These are phyloP conservation scores for Penicillium macrosclerotiorum DNA, from an alignment of 495 filamentous ascomycete genomes.

Conservation along the genomic window DNA sequence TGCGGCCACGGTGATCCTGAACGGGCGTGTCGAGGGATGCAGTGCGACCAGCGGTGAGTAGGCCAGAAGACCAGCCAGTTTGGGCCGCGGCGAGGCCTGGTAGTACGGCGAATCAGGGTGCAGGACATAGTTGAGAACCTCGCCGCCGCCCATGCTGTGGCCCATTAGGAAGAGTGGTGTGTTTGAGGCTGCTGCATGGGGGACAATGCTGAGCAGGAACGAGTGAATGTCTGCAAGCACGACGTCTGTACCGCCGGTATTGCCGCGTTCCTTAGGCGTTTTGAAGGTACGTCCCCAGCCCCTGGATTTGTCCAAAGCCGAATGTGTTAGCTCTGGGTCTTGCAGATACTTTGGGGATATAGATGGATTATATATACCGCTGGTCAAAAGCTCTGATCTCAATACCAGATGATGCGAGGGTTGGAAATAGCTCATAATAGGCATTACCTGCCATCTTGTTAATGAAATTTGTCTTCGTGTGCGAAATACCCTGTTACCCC, in stretches of 20 bases:
- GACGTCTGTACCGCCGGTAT: constrained; percentile 65
- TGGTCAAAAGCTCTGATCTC: constrained; percentile 76
- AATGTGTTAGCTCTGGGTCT: background rate
- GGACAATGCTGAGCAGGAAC: constrained; percentile 49
- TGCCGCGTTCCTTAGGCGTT: constrained; percentile 54
- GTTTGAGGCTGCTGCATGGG: constrained; percentile 27
- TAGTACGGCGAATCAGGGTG: constrained; percentile 21
- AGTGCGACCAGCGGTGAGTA: constrained; percentile 72
- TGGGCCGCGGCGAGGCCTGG: constrained; percentile 32
- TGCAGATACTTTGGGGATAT: background rate
- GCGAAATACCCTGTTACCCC: too few relatives aligned
- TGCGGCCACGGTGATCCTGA: constrained; percentile 49
- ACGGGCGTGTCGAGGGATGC: constrained; percentile 58
- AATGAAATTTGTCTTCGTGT: too few relatives aligned
- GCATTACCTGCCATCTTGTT: too few relatives aligned
- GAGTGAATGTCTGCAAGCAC: constrained; percentile 76
- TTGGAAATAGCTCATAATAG: constrained; percentile 66
- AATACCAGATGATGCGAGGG: constrained; percentile 68
- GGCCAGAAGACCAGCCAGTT: constrained; percentile 63
- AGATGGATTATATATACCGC: constrained; percentile 38
- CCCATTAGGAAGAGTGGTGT: constrained; percentile 81
- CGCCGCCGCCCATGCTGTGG: constrained; percentile 81
- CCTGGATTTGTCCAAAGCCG: constrained; percentile 9
- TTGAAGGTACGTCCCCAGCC: constrained; percentile 57
- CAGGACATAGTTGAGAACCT: constrained; percentile 42